Evolutionary conservation across 2,329 filamentous ascomycete species (phyloP), one percentile per base, ranked within the genome.

Genomic region (Lachnellula cervina): DNA sequence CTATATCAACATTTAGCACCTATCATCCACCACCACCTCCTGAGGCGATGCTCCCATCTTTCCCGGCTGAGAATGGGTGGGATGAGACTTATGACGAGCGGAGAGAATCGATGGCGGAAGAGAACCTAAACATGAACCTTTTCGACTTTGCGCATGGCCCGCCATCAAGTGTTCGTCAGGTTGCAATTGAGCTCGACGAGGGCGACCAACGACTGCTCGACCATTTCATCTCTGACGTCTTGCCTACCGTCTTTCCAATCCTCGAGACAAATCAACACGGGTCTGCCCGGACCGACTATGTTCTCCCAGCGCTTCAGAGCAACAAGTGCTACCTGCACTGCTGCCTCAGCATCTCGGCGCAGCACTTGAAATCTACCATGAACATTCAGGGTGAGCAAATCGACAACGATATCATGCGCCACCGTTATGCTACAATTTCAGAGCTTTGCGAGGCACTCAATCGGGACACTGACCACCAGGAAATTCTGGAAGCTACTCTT

Each of bases 291-390:
- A 86, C 89, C 2, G 88, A 94, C 65, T 82, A 96, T 59, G 87
- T 97, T 63, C 81, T 97, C 16, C 90, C 89, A 4, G 89, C 93
- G 7, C 80, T 99, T 35, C 89, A 95, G 70, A 88, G 82, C 65
- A 99, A 97, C 81, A 92, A 89, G 72, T 88, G 86, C 63, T 99
- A 97, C 72, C 80, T 97, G 34, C 92, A 97, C 77, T 97, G 92
- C 77, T 97, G 93, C 74, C 78, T 99, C 59, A 95, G 90, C 77
- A 90, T 95, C 58, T 86, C 94, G 8, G 93, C 92, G 2, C 89
- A 95, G 69, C 94, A 99, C 74, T 84, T 89, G 74, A 97, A 97
- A 78, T 84, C 87, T 2, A 88, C 87, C 0, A 80, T 85, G 68
- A 79, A 82, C 55, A 73, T 87, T 6, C 74, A 81, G 48, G 81